Base-by-base conservation (phyloP, 1,284 basidiomycete species). In the Cystobasidium pallidum region DNA sequence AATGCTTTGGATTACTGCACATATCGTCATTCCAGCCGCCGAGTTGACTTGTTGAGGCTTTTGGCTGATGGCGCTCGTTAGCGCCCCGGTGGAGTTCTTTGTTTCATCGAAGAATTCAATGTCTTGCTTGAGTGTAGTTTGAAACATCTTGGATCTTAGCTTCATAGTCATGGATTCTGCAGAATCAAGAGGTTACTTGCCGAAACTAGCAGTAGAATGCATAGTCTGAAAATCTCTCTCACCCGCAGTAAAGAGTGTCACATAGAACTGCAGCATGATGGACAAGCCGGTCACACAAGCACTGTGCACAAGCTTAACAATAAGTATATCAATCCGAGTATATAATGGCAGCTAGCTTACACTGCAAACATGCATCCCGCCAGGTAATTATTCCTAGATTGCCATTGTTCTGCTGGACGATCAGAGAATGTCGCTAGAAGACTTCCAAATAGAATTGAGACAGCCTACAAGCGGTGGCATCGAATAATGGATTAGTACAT, bases 41-140 rank as follows among this genome's bases (percentile, higher is more conserved):
- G 66, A 92, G 75, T 89, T 90, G 75, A 97, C 86, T 80, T 95
- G 96, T 78, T 95, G 91, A 24, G 95, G 91, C 78, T 92, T 90
- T 73, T 94, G 92, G 70, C 91, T 89, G 45, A 99, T 83, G 66
- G 85, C 85, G 0, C 90, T 86, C 2, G 92, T 94, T 66, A 98
- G 84, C 66, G 87, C 84, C 74, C 95, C 95, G 34, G 91, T 90
- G 30, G 72, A 73, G 72, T 78, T 78, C 36, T 75, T 74, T 15
- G 81, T 79, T 15, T 78, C 73, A 66, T 82, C 82, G 75, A 81
- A 81, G 73, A 77, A 82, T n/a, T 78, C 52, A n/a, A 82, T 79
- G 61, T 82, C 81, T 30, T 80, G 78, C 0, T 79, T 76, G 17
- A 82, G 76, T 45, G 79, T 80, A 8, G 80, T 76, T 11, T 68